A percentile compares a stretch with the other conserved stretches of the same genome.
Evolutionary conservation across 2,329 filamentous ascomycete species (phyloP).

Genomic region (Sphaceloma murrayae): DNA sequence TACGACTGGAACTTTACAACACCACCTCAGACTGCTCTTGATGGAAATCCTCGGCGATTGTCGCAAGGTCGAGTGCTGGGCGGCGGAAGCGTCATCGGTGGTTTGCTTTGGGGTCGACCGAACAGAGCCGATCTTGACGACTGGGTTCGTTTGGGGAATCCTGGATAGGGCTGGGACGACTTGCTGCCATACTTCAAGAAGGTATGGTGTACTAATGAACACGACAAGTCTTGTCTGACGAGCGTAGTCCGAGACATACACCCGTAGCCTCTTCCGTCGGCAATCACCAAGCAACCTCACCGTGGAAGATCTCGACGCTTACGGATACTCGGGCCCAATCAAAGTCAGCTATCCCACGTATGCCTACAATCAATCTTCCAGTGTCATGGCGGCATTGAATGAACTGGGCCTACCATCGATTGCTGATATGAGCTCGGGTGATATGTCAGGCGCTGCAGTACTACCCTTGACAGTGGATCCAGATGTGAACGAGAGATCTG

Average conservation of each 20-base stretch:
- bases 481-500: constrained; percentile 31
- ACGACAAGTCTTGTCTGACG: not conserved
- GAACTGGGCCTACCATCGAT: constrained; percentile 31
- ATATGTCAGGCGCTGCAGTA: constrained; percentile 32
- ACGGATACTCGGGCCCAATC: constrained; percentile 39
- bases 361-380: constrained; percentile 31
- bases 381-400: constrained; percentile 31
- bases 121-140: constrained; percentile 39
- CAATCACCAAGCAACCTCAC: not conserved
- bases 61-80: constrained; percentile 27
- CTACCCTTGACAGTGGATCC: constrained; percentile 31
- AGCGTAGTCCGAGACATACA: not conserved
- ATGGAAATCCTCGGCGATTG: constrained; percentile 22
- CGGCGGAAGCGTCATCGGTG: constrained; percentile 29
- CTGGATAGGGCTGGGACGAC: constrained; percentile 49
- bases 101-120: constrained; percentile 24
- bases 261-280: not conserved
- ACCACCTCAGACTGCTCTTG: constrained; percentile 22
- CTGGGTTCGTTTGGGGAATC: constrained; percentile 50
- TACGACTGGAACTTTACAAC: constrained; percentile 27
- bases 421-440: constrained; percentile 32
- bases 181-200: constrained; percentile 33
- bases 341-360: constrained; percentile 40
- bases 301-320: constrained; percentile 27
- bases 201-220: too few relatives aligned